Conservation (phyloP, 352 stramenopile genomes). For the Pythium plurisporium region DNA sequence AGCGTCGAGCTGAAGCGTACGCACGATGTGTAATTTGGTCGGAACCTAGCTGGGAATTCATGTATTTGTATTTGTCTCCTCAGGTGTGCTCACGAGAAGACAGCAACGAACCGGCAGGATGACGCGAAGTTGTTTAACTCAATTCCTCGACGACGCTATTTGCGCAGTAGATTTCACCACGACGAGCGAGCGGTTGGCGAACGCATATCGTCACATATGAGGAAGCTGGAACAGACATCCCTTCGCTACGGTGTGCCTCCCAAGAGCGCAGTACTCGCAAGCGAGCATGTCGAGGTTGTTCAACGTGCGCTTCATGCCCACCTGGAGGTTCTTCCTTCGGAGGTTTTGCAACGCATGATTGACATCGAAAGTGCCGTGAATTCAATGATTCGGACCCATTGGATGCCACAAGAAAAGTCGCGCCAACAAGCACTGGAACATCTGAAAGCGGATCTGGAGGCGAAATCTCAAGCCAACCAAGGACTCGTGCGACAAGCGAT, state of each 20-base stretch:
- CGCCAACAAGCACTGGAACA: conserved; percentile 39
- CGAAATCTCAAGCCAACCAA: conserved; percentile 40
- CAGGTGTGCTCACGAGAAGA: not conserved
- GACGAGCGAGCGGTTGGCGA: conserved; percentile 37
- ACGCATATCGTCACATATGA: conserved; percentile 32
- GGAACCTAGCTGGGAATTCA: not conserved
- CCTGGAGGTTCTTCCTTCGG: conserved; percentile 47
- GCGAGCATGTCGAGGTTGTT: conserved; percentile 42
- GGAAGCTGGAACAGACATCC: conserved; percentile 37
- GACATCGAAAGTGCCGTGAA: conserved; percentile 45
- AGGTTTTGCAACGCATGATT: conserved; percentile 57
- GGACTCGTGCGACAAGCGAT: conserved; percentile 52
- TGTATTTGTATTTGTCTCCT: not conserved
- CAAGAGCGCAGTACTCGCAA: conserved; percentile 35
- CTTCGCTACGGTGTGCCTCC: conserved; percentile 43
- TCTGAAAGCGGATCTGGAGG: conserved; percentile 28
- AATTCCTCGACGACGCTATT: conserved; percentile 37
- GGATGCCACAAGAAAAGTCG: conserved; percentile 49
- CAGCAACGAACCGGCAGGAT: not conserved
- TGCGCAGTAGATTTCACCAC: conserved; percentile 49
- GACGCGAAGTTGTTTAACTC: conserved; percentile 26
- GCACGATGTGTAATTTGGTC: no score
- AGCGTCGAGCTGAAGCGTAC: conserved; percentile 3
- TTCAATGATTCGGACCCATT: conserved; percentile 44
- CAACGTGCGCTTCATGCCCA: conserved; percentile 56